Evolutionary conservation across 345 rosid genomes (phyloP), one percentile per base, ranked within the genome.

Genomic region (Bruguiera sexangula): DNA sequence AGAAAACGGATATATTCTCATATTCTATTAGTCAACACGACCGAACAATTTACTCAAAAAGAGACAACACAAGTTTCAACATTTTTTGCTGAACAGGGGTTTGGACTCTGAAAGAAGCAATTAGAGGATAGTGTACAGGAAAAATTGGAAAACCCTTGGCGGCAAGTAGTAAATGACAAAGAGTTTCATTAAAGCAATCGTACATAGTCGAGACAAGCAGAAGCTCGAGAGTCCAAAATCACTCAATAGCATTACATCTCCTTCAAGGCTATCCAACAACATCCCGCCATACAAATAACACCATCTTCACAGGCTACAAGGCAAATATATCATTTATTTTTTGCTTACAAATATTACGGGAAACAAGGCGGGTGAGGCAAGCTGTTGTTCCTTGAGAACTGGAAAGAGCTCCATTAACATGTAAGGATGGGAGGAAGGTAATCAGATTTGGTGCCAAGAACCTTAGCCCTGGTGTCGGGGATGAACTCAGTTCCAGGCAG

Each of bases 371-470:
- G n/a, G 20, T 10, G 10, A 63, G 43, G 65, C 51, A 58, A 64
- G 59, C 24, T 26, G 46, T 37, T 29, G 36, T 69, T 62, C 55
- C 46, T 59, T 8, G 11, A 52, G 69, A 22, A 43, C 34, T 30
- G 34, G 24, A 11, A 21, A 6, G 26, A n/a, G 31, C 64, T 9
- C 24, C 73, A 60, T 74, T 74, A 92, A 71, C 98, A 90, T 16
- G 98, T 92, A 27, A 95, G 96, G 82, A 92, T 92, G 26, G 99
- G 98, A 13, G 99, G 99, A 69, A 95, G 79, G 81, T 86, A 95
- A 74, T 95, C 99, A 27, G 99, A 90, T 73, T 87, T 95, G 66
- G 76, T 13, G 46, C 99, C 99, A 13, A 95, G 94, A 75, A 95
- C 62, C 24, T 83, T 92, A 53, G 99, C 99, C 81, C 87, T 90